Evolutionary conservation across 2,329 filamentous ascomycete species (phyloP).

Genomic region (Neurospora sp.): DNA sequence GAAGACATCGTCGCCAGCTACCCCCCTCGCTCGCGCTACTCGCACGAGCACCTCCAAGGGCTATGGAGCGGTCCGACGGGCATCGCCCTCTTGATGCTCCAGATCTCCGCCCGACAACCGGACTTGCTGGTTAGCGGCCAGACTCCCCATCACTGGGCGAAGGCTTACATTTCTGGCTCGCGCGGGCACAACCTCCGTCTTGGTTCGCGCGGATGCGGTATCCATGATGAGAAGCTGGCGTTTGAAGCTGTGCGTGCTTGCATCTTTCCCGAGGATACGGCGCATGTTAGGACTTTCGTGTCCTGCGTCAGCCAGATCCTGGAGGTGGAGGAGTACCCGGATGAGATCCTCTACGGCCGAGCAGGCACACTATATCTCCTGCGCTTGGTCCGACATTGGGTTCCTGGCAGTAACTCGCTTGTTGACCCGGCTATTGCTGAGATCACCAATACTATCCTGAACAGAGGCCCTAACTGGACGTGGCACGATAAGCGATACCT

Average conservation of each 20-base stretch:
- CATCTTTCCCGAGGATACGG: constrained; percentile 26
- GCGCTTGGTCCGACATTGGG: constrained; percentile 49
- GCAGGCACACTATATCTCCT: constrained; percentile 61
- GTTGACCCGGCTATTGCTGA: constrained; percentile 45
- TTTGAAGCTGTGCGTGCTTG: constrained; percentile 36
- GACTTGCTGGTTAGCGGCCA: constrained; percentile 33
- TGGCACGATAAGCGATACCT: constrained; percentile 55
- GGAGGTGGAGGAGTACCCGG: constrained; percentile 31
- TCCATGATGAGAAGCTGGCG: constrained; percentile 39
- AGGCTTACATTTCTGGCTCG: constrained; percentile 34
- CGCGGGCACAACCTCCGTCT: constrained; percentile 24
- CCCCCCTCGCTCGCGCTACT: constrained; percentile 28
- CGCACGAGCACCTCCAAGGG: constrained; percentile 30
- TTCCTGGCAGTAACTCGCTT: constrained; percentile 37
- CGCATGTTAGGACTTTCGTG: constrained; percentile 31
- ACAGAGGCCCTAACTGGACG: constrained; percentile 43
- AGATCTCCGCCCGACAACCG: constrained; percentile 34
- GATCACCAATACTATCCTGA: constrained; percentile 51
- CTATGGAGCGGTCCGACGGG: constrained; percentile 45
- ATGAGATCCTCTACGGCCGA: constrained; percentile 58
- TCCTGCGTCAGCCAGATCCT: constrained; percentile 27
- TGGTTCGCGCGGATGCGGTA: constrained; percentile 36
- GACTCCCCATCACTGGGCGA: constrained; percentile 34
- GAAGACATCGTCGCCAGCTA: constrained; percentile 27
- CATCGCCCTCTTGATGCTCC: constrained; percentile 45